Evolutionary conservation across 1,139 yeast genomes (phyloP), one percentile per base, ranked within the genome.

Genomic region (Maudiozyma humilis): DNA sequence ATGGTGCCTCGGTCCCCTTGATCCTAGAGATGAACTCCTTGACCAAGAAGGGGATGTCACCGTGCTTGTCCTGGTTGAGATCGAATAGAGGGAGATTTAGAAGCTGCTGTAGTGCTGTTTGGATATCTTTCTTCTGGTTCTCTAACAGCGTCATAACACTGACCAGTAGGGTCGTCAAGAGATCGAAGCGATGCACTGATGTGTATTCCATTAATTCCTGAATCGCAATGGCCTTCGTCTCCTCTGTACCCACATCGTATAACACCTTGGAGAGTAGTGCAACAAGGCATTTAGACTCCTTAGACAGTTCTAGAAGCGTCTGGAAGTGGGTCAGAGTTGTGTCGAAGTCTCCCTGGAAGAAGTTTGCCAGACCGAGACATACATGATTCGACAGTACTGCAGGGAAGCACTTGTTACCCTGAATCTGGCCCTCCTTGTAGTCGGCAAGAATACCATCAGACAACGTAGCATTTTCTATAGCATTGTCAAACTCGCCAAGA

Each of bases 141-240:
- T 85, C 88, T 14, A 78, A 71, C 4, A 89, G 62, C 0, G 94
- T 79, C 36, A 89, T 79, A 0, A 94, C 91, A 4, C 95, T 96
- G 38, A 89, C 69, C 0, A 88, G 76, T 43, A 88, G 62, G 0
- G 85, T 79, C 7, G 85, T 78, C 27, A 78, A 60, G 38, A 86
- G 65, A 1, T 86, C 75, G 1, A 83, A 70, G 0, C 93, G 95
- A 45, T 76, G 65, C 13, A 67, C 70, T 48, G 76, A 82, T 39
- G 88, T 76, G 55, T 73, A 78, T 12, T 75, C 71, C 55, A 80
- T 75, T 40, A 83, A 60, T 57, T 82, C 88, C 55, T 82, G 88
- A 42, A 86, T 59, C 0, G 96, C 95, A 2, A 89, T 91, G 51
- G 80, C 84, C 46, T 78, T 79, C 6, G 91, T 79, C n/a, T 81